These are phyloP conservation scores for Ceratocystis harringtonii DNA, from an alignment of 2,329 filamentous ascomycete species.

Conservation along the genomic window DNA sequence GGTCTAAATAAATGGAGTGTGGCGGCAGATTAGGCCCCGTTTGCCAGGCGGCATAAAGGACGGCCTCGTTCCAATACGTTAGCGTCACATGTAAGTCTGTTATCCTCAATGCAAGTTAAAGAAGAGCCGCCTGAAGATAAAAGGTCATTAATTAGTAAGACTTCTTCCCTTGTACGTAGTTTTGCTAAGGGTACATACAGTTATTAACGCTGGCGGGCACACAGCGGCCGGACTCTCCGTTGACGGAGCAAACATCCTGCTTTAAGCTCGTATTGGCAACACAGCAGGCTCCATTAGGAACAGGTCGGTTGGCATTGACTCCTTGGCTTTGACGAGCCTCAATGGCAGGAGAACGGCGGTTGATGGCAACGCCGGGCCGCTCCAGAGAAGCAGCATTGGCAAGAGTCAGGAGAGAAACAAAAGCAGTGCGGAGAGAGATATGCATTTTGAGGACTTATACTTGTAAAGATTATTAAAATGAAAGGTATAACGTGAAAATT, in stretches of 20 bases:
- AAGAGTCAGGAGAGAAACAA: constrained; percentile 22
- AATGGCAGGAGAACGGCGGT: constrained; percentile 20
- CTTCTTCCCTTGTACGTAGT: background rate
- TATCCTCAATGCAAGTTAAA: constrained; percentile 23
- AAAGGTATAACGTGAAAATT: background rate
- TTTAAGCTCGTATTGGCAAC: constrained; percentile 25
- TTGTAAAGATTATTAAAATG: background rate
- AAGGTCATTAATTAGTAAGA: background rate
- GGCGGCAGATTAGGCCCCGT: constrained; percentile 6
- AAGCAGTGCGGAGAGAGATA: constrained; percentile 20
- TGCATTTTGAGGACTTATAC: constrained; percentile 21
- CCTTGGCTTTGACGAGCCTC: constrained; percentile 20
- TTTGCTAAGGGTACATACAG: constrained; percentile 21
- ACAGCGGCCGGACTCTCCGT: constrained; percentile 25
- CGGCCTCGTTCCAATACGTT: constrained; percentile 22
- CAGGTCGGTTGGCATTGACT: constrained; percentile 24
- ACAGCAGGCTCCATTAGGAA: constrained; percentile 26
- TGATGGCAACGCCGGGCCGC: constrained; percentile 16
- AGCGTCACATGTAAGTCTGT: constrained; percentile 22
- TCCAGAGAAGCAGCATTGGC: constrained; percentile 16
- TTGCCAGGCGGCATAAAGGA: constrained; percentile 21
- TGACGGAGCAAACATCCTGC: constrained; percentile 26
- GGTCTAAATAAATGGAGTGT: background rate
- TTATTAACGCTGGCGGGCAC: constrained; percentile 25
- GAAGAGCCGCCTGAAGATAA: constrained; percentile 18